These are phyloP conservation scores for Pichia sp. DNA, from an alignment of 1,139 yeast genomes.

Conservation along the genomic window DNA sequence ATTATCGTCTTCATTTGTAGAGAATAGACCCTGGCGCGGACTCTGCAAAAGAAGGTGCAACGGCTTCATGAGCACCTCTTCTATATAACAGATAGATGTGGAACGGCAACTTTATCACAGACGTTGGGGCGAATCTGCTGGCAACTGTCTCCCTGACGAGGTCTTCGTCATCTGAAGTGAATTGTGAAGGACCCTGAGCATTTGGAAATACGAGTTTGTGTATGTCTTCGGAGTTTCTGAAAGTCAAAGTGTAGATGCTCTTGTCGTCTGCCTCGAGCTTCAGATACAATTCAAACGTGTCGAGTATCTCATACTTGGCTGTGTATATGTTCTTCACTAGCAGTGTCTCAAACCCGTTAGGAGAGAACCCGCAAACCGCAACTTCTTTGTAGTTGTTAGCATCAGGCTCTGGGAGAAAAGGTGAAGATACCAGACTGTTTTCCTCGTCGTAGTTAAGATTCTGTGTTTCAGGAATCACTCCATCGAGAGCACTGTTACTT, in stretches of 20 bases:
- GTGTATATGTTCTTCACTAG: slow-evolving; percentile 6
- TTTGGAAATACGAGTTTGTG: slow-evolving; percentile 1
- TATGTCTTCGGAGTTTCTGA: slow-evolving; percentile 12
- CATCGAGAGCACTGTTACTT: background rate
- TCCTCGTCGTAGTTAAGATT: background rate
- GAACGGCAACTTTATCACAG: background rate
- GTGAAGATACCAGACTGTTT: background rate
- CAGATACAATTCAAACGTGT: slow-evolving; percentile 17
- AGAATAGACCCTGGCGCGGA: slow-evolving; percentile 6
- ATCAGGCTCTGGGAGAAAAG: background rate
- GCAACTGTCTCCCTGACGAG: background rate
- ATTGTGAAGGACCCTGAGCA: background rate
- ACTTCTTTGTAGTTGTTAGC: background rate
- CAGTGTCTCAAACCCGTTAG: slow-evolving; percentile 8
- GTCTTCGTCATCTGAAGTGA: slow-evolving; percentile 12
- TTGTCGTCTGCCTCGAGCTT: background rate
- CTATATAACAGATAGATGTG: background rate
- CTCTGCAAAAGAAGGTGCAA: slow-evolving; percentile 5
- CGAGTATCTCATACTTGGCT: slow-evolving; percentile 6
- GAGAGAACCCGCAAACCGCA: slow-evolving; percentile 12
- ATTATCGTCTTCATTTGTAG: background rate
- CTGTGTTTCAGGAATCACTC: background rate
- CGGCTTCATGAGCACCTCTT: slow-evolving; percentile 1
- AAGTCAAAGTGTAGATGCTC: slow-evolving; percentile 5
- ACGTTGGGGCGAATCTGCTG: background rate